Evolutionary conservation across 108 stramenopile genomes (phyloP), one percentile per base, ranked within the genome.

Genomic region (Skeletonema tropicum): DNA sequence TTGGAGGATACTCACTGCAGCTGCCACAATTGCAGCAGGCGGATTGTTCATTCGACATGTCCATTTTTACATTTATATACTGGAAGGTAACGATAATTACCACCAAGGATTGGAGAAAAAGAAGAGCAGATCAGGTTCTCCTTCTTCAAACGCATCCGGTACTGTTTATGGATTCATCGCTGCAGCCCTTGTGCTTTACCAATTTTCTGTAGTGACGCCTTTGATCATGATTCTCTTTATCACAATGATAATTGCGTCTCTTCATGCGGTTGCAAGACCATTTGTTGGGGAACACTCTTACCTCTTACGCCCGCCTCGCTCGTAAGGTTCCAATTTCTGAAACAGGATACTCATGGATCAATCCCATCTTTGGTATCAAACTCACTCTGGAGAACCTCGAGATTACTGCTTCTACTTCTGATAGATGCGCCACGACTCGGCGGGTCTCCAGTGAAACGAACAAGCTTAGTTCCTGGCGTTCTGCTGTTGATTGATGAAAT

Each of bases 211-310:
- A 3, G 48, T 79, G 8, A 7, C 17, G 29, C 65, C 49, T 29
- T 29, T 67, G 23, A 17, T 67, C 11, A 6, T 61, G 14, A 52
- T 48, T 30, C 49, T 71, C 8, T 12, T 72, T 3, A 9, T 58
- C 3, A 36, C 71, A 10, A 14, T 52, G 21, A 8, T 41, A 29
- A 14, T 79, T 6, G 29, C 77, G 3, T 21, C 38, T 12, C 26
- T 29, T 12, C 77, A 79, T 60, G 60, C 77, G 19, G 57, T 60
- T 0, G 25, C 58, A 25, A 35, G 77, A 19, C 77, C 77, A 15
- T 59, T 79, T 12, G 58, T 68, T 45, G 60, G 66, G 55, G 77
- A 79, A 33, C 57, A 57, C 48, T 11, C 42, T 3, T 70, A 77
- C 57, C 35, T 59, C 23, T n/a, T 71, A 17, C 65, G 66, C 38